Evolutionary conservation across 1,139 yeast species (phyloP), one percentile per base, ranked within the genome.

Genomic region (Wickerhamomyces sp.): DNA sequence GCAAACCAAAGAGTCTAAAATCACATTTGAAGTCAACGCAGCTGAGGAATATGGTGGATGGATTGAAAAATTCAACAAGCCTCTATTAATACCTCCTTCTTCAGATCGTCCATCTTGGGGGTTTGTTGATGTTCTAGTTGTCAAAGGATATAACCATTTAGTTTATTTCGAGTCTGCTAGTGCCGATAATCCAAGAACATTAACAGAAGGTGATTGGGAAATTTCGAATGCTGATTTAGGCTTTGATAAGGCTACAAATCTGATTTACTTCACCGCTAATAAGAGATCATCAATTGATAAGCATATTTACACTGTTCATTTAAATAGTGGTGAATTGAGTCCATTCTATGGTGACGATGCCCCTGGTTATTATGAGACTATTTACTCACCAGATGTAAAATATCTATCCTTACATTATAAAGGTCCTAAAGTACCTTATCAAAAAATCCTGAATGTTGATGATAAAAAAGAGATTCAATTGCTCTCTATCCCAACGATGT

Each of bases 381-480:
- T 77, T 3, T 78, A 80, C 52, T 80, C 89, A 10, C 59, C 68
- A 1, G 71, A 70, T 41, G 84, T 80, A 7, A 74, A 76, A 40
- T 82, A 66, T 52, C 71, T 77, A 10, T 56, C 72, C 13, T 56
- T 87, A 29, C 58, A 61, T 14, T 81, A 83, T 53, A 50, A 59
- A 22, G 94, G 95, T 0, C 95, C 96, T 0, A 61, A 59, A 1
- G 61, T 76, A 14, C 95, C 95, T 7, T 69, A 75, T 5, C 46
- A 47, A 16, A 31, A 43, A 7, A 3, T 52, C 1, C 31, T 41
- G 17, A 21, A 34, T 6, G 17, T 43, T 9, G 32, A 36, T 4
- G 36, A 60, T 47, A 18, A 60, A 60, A 38, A 56, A 65, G 40
- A 56, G 40, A 2, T 42, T 2, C 19, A 36, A 9, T 21, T 54